Conservation (phyloP, 2,329 filamentous ascomycete species). For the Colletotrichum caudatum region DNA sequence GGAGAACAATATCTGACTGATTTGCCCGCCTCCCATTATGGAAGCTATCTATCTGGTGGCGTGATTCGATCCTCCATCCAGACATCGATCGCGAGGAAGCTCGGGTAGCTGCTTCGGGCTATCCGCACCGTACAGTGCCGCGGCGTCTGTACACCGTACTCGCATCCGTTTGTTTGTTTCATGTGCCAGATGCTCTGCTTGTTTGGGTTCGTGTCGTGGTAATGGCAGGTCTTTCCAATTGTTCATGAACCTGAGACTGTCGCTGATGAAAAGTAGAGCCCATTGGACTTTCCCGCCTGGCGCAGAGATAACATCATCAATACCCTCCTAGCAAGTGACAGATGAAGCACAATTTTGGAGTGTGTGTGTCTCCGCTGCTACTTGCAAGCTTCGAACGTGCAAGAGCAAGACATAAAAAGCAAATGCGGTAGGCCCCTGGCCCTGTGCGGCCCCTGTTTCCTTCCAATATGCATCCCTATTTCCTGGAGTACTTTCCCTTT, state of each 20-base stretch:
- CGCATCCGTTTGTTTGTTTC: not conserved
- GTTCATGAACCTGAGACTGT: not conserved
- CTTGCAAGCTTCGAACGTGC: not conserved
- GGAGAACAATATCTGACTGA: no score
- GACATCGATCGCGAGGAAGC: conserved; percentile 27
- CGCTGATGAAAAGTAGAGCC: not conserved
- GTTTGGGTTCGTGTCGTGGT: not conserved
- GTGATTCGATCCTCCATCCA: conserved; percentile 24
- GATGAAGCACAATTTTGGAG: not conserved
- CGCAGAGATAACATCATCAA: not conserved
- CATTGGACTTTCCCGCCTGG: not conserved
- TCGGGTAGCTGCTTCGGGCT: conserved; percentile 12
- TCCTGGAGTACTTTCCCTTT: not conserved
- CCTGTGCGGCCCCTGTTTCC: not conserved
- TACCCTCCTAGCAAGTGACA: not conserved
- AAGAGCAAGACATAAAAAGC: not conserved
- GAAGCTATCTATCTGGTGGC: not conserved
- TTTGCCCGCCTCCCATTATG: not conserved
- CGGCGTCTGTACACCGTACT: no score
- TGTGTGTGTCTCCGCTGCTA: not conserved
- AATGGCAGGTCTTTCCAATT: not conserved
- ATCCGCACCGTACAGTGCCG: not conserved
- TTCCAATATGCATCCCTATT: not conserved
- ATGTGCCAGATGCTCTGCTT: not conserved
- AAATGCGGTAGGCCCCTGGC: conserved; percentile 17